Evolutionary conservation across 495 filamentous ascomycete species (phyloP), one percentile per base, ranked within the genome.

Genomic region (Durotheca rogersii): DNA sequence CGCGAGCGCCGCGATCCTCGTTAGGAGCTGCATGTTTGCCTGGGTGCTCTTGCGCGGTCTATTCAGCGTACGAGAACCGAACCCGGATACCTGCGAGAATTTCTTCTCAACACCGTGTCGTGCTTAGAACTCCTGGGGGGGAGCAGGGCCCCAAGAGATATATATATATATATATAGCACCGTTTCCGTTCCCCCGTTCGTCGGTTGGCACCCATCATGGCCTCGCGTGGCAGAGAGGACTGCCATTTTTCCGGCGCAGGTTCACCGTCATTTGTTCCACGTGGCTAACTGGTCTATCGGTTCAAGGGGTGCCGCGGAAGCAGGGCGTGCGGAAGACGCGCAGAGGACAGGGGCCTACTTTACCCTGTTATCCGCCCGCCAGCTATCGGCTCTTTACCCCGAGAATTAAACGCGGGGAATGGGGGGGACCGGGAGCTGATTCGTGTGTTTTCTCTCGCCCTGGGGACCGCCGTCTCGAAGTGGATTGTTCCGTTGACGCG

Each of bases 11-110:
- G 62, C 56, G 29, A 70, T 37, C 6, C 60, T 61, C n/a, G 66
- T 47, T 21, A 56, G 46, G 51, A 70, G 51, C 61, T 68, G 64
- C 71, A 72, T 74, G n/a, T 6, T 56, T 67, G 57, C 41, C 49
- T 29, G 45, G 35, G 1, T 58, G 11, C 3, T 44, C 15, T 37
- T 30, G 17, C 25, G 10, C 15, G 12, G 34, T 37, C 34, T 37
- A 10, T 6, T 37, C n/a, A n/a, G n/a, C n/a, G n/a, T n/a, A n/a
- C n/a, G n/a, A n/a, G n/a, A n/a, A n/a, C n/a, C n/a, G n/a, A n/a
- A n/a, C 38, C 10, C 31, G 18, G 40, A 32, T 30, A 6, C 31
- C 23, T 42, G 1, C 17, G n/a, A 17, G 18, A n/a, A n/a, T n/a
- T n/a, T n/a, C n/a, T n/a, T n/a, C n/a, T n/a, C n/a, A n/a, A n/a